These are phyloP conservation scores for Puccinia sorghi DNA, from an alignment of 1,284 basidiomycete genomes.

Conservation along the genomic window DNA sequence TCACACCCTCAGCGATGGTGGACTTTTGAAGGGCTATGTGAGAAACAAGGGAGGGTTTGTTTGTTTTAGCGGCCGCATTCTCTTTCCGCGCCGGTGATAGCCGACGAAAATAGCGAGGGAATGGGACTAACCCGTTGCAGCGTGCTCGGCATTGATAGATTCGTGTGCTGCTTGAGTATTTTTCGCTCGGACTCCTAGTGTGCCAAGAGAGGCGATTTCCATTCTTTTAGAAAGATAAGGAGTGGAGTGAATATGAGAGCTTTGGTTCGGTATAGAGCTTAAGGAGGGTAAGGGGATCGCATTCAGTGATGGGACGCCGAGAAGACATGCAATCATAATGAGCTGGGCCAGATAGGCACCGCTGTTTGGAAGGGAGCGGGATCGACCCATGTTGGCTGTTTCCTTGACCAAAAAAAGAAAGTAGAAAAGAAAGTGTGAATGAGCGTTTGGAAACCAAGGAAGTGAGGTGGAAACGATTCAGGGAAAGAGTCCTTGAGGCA, in stretches of 20 bases:
- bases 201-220: neutral
- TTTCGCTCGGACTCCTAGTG: neutral
- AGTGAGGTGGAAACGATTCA: neutral
- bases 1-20: too few species aligned
- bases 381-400: neutral
- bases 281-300: neutral
- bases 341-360: constrained; percentile 4
- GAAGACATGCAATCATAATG: constrained; percentile 1
- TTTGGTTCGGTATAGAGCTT: neutral
- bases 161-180: neutral
- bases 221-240: neutral
- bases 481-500: neutral
- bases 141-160: neutral
- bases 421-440: neutral
- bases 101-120: too few species aligned
- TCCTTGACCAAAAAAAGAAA: neutral
- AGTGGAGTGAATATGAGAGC: neutral
- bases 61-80: too few species aligned
- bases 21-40: too few species aligned
- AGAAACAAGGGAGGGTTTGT: too few species aligned
- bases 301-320: neutral
- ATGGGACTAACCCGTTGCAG: too few species aligned
- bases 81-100: too few species aligned
- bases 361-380: neutral
- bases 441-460: neutral